Base-by-base conservation (phyloP, 164 flowering plant species). In the Hamamelis virginiana region DNA sequence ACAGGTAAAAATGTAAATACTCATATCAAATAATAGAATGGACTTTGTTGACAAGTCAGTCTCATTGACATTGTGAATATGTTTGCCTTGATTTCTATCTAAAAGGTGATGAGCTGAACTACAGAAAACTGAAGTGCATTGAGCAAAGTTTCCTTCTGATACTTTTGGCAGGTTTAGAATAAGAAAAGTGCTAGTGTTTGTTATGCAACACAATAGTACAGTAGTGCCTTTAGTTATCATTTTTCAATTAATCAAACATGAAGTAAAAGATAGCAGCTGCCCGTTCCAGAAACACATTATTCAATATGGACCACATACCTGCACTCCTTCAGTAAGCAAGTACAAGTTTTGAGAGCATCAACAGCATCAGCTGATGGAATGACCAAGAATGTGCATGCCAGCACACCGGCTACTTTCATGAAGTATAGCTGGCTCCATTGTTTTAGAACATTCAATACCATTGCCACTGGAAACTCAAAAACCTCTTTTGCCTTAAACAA, bases 291-390 rank as follows among this genome's bases (percentile, higher is more conserved):
- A 52, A 33, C 5, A 44, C 45, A 13, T 56, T 21, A 61, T 56
- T n/a, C 6, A 5, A 43, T 19, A 26, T 23, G 10, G 19, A 67
- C 18, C 11, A 21, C n/a, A 55, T 84, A 91, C 96, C 91, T 91
- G 91, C 96, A 91, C 66, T 91, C 92, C 74, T 81, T 87, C 72
- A 91, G 74, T 47, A 91, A 79, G 76, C 92, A 89, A 53, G 90
- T 56, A 73, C 94, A 91, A n/a, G 97, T 91, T 81, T 89, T 89
- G 69, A 91, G 89, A 44, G 96, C 89, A 81, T 91, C 91, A 78
- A 80, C 85, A 59, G 93, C 96, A 62, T 79, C 77, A 23, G 90
- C 88, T 47, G 91, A 80, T 64, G 93, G 89, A 65, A 85, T 71
- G 50, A 78, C 64, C 70, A 86, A 72, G 52, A 86, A 70, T 45